Evolutionary conservation across 139 green algal species (phyloP), one percentile per base, ranked within the genome.

Genomic region (Nannochloris sp.): DNA sequence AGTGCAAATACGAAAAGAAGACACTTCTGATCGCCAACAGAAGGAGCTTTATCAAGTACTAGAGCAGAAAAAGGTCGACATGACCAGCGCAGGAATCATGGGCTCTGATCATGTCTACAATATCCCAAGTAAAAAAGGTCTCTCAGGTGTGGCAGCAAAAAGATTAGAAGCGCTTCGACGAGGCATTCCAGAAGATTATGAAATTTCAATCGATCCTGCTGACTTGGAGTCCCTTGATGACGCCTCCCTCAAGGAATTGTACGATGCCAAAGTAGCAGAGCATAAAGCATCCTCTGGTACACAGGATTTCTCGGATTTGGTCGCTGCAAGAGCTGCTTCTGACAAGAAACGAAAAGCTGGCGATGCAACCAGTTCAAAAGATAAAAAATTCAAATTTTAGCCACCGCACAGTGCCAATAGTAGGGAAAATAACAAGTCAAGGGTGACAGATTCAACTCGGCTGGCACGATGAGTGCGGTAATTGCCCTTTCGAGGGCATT

Each of bases 291-390:
- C 48, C 24, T 67, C 72, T 44, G 49, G 62, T 4, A 70, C 74
- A 1, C 92, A 96, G 70, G 88, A 96, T 75, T 96, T 96, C 57
- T 89, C 80, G 8, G 92, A 95, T 72, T 77, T 97, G 80, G 92
- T 98, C 48, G 92, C 90, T 1, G 80, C 79, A 24, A 85, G 94
- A 59, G 87, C 87, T 14, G 83, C 79, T 19, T 48, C 80, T 55
- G 81, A 90, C 67, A 95, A 95, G 78, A 80, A 84, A 46, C 90
- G 92, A 79, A 77, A 83, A 25, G 75, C 83, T 34, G 74, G 84
- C 27, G 75, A 87, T 51, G 79, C 76, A 19, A 72, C 64, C 14
- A 62, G 31, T 37, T 70, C 80, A 25, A 90, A 92, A 57, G 71
- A 85, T 12, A 81, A 81, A 62, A 67, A 75, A 11, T 76, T 75